Conservation (phyloP, 2,329 filamentous ascomycete species). For the Fusarium sp. region DNA sequence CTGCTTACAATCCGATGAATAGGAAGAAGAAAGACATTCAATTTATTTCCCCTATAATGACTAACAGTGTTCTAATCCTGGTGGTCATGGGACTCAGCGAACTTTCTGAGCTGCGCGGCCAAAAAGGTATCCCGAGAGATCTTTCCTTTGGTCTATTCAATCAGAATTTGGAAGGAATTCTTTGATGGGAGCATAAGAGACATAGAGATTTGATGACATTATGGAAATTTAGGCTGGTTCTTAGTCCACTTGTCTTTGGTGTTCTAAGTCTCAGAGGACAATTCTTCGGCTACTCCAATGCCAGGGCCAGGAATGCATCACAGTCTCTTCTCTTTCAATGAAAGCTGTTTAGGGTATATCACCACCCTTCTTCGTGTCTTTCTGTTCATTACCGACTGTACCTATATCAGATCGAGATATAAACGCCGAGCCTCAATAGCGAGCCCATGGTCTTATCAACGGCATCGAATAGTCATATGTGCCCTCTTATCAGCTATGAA, state of each 20-base stretch:
- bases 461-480: not conserved
- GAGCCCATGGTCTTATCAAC: not conserved
- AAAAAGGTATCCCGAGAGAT: not conserved
- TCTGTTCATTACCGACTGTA: not conserved
- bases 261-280: not conserved
- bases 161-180: not conserved
- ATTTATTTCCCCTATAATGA: not conserved
- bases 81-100: fast-evolving
- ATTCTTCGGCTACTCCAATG: not conserved
- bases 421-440: not conserved
- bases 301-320: not conserved
- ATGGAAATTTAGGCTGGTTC: not conserved
- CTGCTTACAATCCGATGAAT: not conserved
- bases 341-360: not conserved
- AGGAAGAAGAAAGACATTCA: not conserved
- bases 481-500: not conserved
- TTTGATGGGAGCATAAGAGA: not conserved
- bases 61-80: not conserved
- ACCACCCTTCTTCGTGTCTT: not conserved
- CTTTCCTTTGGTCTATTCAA: too few relatives aligned
- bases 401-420: not conserved
- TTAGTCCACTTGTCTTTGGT: not conserved
- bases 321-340: not conserved
- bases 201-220: not conserved
- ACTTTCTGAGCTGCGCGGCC: not conserved